Evolutionary conservation across 805 yeast species (phyloP).

Genomic region (Yarrowia sp.): DNA sequence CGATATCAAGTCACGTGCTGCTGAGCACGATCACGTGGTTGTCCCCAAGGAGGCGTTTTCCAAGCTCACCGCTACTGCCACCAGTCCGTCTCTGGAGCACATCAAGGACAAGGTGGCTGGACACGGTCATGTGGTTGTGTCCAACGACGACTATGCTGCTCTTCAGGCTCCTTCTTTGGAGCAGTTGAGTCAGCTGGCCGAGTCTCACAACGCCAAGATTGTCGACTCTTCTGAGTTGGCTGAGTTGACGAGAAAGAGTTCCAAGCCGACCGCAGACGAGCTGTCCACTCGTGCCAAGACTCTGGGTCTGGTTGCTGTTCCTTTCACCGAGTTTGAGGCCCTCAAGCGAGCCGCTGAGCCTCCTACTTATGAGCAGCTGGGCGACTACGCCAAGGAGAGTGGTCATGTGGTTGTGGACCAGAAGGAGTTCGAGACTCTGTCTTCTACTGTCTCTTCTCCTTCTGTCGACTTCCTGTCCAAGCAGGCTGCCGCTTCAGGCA

Average conservation of each 20-base stretch:
- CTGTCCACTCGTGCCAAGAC: constrained; percentile 4
- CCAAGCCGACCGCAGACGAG: constrained; percentile 7
- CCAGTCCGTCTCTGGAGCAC: constrained; percentile 31
- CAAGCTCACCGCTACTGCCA: constrained; percentile 30
- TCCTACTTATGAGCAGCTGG: constrained; percentile 34
- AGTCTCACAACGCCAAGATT: constrained; percentile 27
- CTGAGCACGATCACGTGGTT: constrained; percentile 27
- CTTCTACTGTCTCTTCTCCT: not conserved
- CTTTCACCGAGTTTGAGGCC: constrained; percentile 31
- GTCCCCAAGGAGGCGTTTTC: constrained; percentile 28
- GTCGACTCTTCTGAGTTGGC: not conserved
- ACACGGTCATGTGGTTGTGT: not conserved
- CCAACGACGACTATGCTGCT: not conserved
- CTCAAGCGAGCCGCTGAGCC: constrained; percentile 32
- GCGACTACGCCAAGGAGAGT: constrained; percentile 31
- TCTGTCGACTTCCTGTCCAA: not conserved
- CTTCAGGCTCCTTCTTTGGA: constrained; percentile 28
- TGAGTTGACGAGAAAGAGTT: constrained; percentile 23
- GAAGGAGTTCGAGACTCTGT: not conserved
- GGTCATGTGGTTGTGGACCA: constrained; percentile 30
- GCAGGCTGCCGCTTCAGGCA: not conserved
- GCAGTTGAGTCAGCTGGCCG: constrained; percentile 31
- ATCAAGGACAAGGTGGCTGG: constrained; percentile 27
- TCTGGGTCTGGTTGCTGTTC: constrained; percentile 35
- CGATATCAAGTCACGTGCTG: constrained; percentile 31